Percentiles rank a stretch among this genome's conserved stretches.
Evolutionary conservation across 176 grass and related monocot genomes (phyloP).

Genomic region (Bonia amplexicaulis): DNA sequence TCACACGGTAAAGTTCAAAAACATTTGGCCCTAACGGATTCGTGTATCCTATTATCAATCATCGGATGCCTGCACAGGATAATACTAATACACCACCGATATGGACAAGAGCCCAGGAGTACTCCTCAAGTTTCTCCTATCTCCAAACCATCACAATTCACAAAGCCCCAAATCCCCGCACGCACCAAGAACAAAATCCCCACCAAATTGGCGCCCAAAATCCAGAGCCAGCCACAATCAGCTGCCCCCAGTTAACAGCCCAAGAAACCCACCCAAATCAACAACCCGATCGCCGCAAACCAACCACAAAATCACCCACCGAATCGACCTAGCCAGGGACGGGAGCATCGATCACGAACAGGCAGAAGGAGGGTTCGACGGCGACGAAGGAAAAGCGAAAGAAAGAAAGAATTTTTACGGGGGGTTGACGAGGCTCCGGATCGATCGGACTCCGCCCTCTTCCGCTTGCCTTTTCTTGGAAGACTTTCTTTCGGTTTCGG

Average conservation of each 20-base stretch:
- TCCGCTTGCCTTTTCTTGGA: neutral
- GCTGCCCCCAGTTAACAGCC: neutral
- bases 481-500: neutral
- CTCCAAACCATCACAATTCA: neutral
- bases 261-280: neutral
- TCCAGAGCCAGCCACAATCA: neutral
- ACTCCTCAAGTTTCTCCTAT: neutral
- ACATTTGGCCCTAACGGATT: neutral
- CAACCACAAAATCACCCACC: neutral
- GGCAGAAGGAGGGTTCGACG: neutral
- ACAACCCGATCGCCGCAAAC: neutral
- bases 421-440: slow-evolving; percentile 4
- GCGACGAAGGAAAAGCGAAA: neutral
- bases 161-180: neutral
- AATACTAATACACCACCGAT: neutral
- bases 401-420: neutral
- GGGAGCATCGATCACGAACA: neutral
- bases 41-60: neutral
- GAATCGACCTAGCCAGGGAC: neutral
- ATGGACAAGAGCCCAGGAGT: neutral
- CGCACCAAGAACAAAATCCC: neutral
- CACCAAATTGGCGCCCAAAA: neutral
- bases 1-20: neutral
- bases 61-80: neutral
- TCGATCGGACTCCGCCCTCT: neutral